phyloP scores from a whole-genome alignment of 148 eudicot genomes.

The Rhododendron molle region DNA sequence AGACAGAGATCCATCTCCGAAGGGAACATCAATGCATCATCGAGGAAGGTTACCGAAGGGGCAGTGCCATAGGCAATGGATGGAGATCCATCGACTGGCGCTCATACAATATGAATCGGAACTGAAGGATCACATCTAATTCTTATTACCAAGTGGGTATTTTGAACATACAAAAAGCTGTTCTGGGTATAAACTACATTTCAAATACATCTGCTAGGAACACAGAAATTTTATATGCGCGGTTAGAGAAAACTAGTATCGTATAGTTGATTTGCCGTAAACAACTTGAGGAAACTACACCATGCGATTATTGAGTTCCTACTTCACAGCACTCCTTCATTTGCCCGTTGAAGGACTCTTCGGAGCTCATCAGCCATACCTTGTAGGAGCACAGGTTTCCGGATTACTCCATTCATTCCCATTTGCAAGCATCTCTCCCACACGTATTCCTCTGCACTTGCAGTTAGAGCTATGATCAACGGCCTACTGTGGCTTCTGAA shows the following conservation, averaged over 20 bases:
- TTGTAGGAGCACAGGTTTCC: slow-evolving; percentile 65
- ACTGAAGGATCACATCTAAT: neutral
- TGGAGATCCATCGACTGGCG: too few species aligned
- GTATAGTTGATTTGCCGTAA: neutral
- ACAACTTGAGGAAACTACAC: neutral
- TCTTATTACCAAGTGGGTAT: neutral
- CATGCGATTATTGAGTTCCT: neutral
- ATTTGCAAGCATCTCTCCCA: slow-evolving; percentile 57
- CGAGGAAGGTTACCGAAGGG: too few species aligned
- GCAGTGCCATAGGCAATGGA: too few species aligned
- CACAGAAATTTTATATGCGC: neutral
- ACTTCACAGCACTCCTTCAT: slow-evolving; percentile 13
- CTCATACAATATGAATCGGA: neutral
- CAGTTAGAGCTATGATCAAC: slow-evolving; percentile 58
- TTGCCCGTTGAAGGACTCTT: slow-evolving; percentile 36
- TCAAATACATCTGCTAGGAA: neutral
- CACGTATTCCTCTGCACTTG: slow-evolving; percentile 65
- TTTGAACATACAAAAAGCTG: neutral
- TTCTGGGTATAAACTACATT: neutral
- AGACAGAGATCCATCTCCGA: too few species aligned
- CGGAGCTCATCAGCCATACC: slow-evolving; percentile 68
- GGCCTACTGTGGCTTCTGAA: slow-evolving; percentile 48
- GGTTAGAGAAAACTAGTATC: slow-evolving; percentile 2
- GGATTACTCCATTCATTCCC: slow-evolving; percentile 68
- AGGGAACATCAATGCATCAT: too few species aligned